These are phyloP conservation scores for Cystobasidium ongulense DNA, from an alignment of 768 basidiomycete species.

Conservation along the genomic window DNA sequence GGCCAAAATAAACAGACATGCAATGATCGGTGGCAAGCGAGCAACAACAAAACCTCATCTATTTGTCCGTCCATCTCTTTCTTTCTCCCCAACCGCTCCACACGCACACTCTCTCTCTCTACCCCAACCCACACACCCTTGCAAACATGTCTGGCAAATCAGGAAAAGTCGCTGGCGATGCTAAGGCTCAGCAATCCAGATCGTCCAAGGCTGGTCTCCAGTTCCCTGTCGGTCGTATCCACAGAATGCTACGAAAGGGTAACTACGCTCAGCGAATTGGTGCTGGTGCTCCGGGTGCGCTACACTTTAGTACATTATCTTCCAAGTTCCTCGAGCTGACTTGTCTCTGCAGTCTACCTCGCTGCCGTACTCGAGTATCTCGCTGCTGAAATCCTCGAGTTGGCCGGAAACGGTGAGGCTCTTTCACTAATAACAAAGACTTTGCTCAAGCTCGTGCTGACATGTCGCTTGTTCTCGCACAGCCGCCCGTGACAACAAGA, in stretches of 20 bases:
- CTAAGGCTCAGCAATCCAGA: constrained; percentile 51
- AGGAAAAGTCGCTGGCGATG: constrained; percentile 27
- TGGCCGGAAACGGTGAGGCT: constrained; percentile 64
- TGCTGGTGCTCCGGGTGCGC: constrained; percentile 62
- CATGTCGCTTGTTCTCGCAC: constrained; percentile 53
- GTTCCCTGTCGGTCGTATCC: constrained; percentile 76
- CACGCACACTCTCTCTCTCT: neutral
- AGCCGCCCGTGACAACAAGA: constrained; percentile 82
- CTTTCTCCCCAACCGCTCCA: neutral
- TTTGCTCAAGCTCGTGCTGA: neutral
- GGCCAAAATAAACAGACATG: too few relatives aligned
- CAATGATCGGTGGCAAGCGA: neutral
- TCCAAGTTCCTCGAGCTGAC: neutral
- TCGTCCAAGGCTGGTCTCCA: constrained; percentile 54
- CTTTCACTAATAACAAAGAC: constrained; percentile 61
- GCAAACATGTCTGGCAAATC: constrained; percentile 30
- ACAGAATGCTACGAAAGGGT: constrained; percentile 65
- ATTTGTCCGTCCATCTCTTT: neutral
- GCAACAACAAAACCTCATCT: neutral
- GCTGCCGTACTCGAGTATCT: constrained; percentile 81
- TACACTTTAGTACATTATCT: neutral
- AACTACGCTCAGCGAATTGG: constrained; percentile 83
- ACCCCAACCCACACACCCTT: constrained; percentile 25
- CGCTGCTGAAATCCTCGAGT: constrained; percentile 74
- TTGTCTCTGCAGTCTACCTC: constrained; percentile 57